Base-by-base conservation (phyloP, 2,329 filamentous ascomycete species). In the Lachnum nothofagi region DNA sequence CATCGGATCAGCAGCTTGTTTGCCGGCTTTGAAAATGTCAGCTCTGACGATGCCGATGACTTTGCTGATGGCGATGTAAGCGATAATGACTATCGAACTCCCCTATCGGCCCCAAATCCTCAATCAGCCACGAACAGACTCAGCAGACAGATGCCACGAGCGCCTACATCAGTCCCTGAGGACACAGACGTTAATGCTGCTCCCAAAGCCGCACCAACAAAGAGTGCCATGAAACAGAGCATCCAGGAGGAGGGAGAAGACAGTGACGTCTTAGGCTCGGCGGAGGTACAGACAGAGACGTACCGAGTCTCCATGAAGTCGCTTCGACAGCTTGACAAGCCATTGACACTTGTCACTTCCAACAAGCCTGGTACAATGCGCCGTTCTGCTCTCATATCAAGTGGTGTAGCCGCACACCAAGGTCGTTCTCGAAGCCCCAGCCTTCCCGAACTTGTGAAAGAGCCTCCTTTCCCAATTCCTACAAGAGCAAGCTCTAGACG, bases 381-480 rank as follows among this genome's bases (percentile, higher is more conserved):
- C 42, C 86, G 84, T 63, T 79, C 86, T 38, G 86, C 87, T 16
- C 79, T 93, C 75, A 90, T 91, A 44, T 85, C 89, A 54, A 91
- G 77, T 62, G 86, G 88, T 16, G 84, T 88, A 44, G 80, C 79
- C 22, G 82, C 81, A 9, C 87, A 91, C 56, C 76, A 77, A 50
- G 72, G 75, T 40, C 78, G 80, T 29, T 75, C 83, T 8, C 72
- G 79, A 52, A 89, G 82, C 62, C 83, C 85, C 41, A 88, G 77
- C 64, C 68, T 81, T 45, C 75, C 72, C 42, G 88, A 82, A 52
- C 52, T 72, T 46, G 70, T 73, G 20, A 61, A 67, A 24, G 75
- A 80, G 44, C 91, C 93, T 23, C 93, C 93, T 0, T 96, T 95
- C 72, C 91, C 93, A 0, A 95, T 98, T 5, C 93, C 93, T 0